Evolutionary conservation across 2,329 filamentous ascomycete species (phyloP), one percentile per base, ranked within the genome.

Genomic region (Chaetoscypha palmicola): DNA sequence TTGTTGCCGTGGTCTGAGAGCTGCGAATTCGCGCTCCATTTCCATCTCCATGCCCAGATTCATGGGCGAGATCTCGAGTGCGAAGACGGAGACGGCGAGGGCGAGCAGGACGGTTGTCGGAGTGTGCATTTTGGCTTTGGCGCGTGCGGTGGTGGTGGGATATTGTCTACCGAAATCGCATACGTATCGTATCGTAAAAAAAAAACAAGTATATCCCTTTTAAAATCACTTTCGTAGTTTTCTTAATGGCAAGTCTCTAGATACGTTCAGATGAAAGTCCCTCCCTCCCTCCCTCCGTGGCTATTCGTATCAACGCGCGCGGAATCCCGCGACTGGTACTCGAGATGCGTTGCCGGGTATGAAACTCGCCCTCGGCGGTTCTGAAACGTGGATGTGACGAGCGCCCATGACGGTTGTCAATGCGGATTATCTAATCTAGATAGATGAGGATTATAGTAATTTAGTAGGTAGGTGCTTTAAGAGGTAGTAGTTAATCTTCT

Each of bases 31-130:
- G 11, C 11, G 11, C 17, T 14, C n/a, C 30, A 34, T 30, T 21
- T 34, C 39, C 17, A 24, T 12, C 17, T 41, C 30, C 12, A 41
- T 14, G 3, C 11, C 12, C n/a, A 17, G 14, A 11, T 39, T 30
- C n/a, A 39, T 39, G 9, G 21, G 21, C 23, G 22, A n/a, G n/a
- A 53, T 39, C 16, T 39, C 37, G 4, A 11, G 10, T n/a, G 37
- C 37, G 56, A 56, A 52, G 47, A 60, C 10, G 43, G 28, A 12
- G 21, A 23, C 19, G 11, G 20, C 20, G 17, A 36, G 7, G 17
- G 11, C 34, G 4, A 16, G 34, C 20, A n/a, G 8, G 8, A 14
- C 17, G 3, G 14, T 36, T 22, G 34, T 26, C 21, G 12, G 14
- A 14, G 4, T 12, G 9, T 28, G 21, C n/a, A 34, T 19, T 19